Percentiles rank a stretch among this genome's conserved stretches.
phyloP scores from a whole-genome alignment of 257 asterid genomes.

The Petrea volubilis region DNA sequence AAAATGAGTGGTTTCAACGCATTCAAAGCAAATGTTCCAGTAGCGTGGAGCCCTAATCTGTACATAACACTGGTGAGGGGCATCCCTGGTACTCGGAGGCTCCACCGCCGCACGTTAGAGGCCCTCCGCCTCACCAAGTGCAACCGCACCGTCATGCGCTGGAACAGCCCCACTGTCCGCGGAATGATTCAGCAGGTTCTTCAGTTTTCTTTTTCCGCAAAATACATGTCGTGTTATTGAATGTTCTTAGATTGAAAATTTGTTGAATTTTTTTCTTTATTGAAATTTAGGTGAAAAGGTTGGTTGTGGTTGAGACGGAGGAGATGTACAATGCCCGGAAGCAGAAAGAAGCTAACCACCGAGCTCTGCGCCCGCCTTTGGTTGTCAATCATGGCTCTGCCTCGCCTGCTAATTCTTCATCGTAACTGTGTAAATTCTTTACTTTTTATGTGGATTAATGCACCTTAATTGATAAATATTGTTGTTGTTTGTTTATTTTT shows the following conservation, averaged over 20 bases:
- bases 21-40: conserved; percentile 74
- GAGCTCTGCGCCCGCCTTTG: conserved; percentile 74
- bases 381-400: conserved; percentile 50
- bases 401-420: conserved; percentile 32
- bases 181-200: conserved; percentile 97
- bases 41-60: conserved; percentile 88
- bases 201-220: not conserved
- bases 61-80: conserved; percentile 96
- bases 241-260: not conserved
- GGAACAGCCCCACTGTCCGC: conserved; percentile 83
- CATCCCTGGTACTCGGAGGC: conserved; percentile 88
- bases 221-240: not conserved
- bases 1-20: conserved; percentile 87
- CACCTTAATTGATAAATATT: not conserved
- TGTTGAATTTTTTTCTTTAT: not conserved
- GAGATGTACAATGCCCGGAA: conserved; percentile 81
- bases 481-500: not conserved
- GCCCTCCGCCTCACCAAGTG: conserved; percentile 86
- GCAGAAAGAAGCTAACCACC: conserved; percentile 53
- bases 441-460: not conserved
- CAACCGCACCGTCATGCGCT: conserved; percentile 81
- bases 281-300: conserved; percentile 60
- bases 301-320: conserved; percentile 73
- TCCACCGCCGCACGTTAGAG: conserved; percentile 94
- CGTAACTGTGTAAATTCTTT: conserved; percentile 26